Conservation (phyloP, 1,284 basidiomycete species). For the Butyriboletus appendiculatus region DNA sequence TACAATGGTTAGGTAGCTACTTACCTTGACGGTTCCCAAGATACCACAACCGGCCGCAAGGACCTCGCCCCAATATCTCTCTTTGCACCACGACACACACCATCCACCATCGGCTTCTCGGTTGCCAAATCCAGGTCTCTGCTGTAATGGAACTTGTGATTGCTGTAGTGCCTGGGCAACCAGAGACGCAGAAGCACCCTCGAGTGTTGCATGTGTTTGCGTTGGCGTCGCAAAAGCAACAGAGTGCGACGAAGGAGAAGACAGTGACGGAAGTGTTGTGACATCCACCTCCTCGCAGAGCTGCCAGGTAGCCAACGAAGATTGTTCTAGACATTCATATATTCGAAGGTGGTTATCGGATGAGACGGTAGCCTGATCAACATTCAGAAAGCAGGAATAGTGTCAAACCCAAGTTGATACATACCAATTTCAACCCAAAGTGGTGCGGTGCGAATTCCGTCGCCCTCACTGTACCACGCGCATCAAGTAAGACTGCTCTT, state of each 20-base stretch:
- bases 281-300: conserved; percentile 81
- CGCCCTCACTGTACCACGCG: conserved; percentile 79
- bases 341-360: conserved; percentile 85
- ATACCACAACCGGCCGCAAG: conserved; percentile 77
- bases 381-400: background rate
- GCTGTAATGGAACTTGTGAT: conserved; percentile 46
- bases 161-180: conserved; percentile 65
- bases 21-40: conserved; percentile 73
- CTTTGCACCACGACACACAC: conserved; percentile 93
- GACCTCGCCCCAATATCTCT: conserved; percentile 90
- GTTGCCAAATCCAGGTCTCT: conserved; percentile 57
- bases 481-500: conserved; percentile 74
- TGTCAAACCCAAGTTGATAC: conserved; percentile 28
- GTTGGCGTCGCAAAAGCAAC: conserved; percentile 68
- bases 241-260: conserved; percentile 46
- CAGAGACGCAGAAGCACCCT: conserved; percentile 57
- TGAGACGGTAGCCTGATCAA: conserved; percentile 74
- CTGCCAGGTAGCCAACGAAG: conserved; percentile 78
- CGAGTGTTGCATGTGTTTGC: conserved; percentile 55
- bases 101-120: conserved; percentile 88
- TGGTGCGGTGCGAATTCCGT: conserved; percentile 87
- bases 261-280: conserved; percentile 50
- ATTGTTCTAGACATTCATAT: conserved; percentile 89
- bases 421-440: conserved; percentile 83
- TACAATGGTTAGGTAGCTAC: background rate